Evolutionary conservation across 1,284 basidiomycete genomes (phyloP).

Genomic region (Cutaneotrichosporon sp.): DNA sequence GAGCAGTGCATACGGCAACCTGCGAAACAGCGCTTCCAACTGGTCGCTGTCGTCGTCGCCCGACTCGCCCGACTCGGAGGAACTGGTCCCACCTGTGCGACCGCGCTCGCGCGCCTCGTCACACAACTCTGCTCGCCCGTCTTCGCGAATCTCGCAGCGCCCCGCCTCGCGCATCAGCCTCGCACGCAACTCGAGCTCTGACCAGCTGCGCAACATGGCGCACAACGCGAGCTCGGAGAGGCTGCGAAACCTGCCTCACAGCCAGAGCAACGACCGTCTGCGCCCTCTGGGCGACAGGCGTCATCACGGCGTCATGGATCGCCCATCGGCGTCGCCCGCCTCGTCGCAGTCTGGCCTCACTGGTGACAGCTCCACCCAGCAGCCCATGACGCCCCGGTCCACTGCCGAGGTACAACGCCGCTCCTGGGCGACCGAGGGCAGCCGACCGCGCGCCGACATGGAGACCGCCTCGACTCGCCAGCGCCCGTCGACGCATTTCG

Average conservation of each 20-base stretch:
- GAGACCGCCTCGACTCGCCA: background rate
- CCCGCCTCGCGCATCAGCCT: constrained; percentile 1
- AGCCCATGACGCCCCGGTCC: constrained; percentile 26
- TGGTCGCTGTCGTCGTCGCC: constrained; percentile 17
- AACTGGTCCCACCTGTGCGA: background rate
- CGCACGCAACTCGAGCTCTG: background rate
- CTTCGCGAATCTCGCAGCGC: background rate
- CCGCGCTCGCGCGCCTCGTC: constrained; percentile 1
- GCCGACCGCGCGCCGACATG: constrained; percentile 2
- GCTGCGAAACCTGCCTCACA: background rate
- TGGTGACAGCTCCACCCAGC: constrained; percentile 17
- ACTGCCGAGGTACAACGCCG: constrained; percentile 8
- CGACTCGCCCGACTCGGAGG: constrained; percentile 6
- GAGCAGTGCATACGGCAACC: too few relatives aligned
- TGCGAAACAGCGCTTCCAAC: constrained; percentile 11
- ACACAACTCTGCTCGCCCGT: constrained; percentile 5
- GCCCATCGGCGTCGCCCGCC: constrained; percentile 20
- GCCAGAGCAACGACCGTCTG: constrained; percentile 3
- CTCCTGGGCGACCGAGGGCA: constrained; percentile 13
- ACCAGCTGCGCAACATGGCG: background rate
- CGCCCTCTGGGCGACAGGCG: background rate
- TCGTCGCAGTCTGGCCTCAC: constrained; percentile 24
- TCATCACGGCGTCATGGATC: background rate
- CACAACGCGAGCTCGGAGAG: background rate
- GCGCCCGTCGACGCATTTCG: constrained; percentile 6